Evolutionary conservation across 441 rosid genomes (phyloP).

Genomic region (Arabidopsis lyrata): DNA sequence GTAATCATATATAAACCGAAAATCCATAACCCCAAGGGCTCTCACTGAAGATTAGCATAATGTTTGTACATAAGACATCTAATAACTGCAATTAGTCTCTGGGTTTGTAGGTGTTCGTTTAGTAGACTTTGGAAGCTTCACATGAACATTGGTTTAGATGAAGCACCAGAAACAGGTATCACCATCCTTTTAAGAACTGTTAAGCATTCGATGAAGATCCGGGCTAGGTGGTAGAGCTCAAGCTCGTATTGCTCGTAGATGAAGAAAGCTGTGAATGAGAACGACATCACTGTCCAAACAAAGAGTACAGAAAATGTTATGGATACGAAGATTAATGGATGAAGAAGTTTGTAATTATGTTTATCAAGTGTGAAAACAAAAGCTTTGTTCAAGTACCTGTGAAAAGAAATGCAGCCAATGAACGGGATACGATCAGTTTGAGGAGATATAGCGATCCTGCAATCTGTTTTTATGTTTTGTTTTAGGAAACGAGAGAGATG

Average conservation of each 20-base stretch:
- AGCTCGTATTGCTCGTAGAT: conserved; percentile 80
- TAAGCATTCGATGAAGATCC: conserved; percentile 42
- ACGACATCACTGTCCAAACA: conserved; percentile 61
- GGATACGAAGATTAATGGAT: conserved; percentile 1
- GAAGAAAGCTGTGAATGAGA: conserved; percentile 79
- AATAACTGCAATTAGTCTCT: conserved; percentile 15
- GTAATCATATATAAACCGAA: neutral
- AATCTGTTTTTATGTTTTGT: conserved; percentile 51
- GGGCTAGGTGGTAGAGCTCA: conserved; percentile 65
- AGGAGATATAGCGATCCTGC: conserved; percentile 53
- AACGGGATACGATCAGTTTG: conserved; percentile 52
- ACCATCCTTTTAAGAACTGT: conserved; percentile 43
- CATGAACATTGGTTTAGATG: conserved; percentile 44
- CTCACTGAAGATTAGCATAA: conserved; percentile 8
- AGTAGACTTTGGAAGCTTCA: conserved; percentile 31
- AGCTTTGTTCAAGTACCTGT: conserved; percentile 49
- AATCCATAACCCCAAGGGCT: neutral
- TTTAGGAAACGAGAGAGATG: conserved; percentile 7
- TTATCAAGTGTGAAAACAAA: neutral
- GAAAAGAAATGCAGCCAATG: conserved; percentile 52
- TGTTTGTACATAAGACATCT: conserved; percentile 30
- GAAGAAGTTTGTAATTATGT: neutral
- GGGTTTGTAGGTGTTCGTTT: neutral
- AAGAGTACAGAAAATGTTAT: neutral
- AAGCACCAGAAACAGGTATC: conserved; percentile 45